Conservation (phyloP, 192 early-diverging fungal genomes). For the Gigaspora rosea region DNA sequence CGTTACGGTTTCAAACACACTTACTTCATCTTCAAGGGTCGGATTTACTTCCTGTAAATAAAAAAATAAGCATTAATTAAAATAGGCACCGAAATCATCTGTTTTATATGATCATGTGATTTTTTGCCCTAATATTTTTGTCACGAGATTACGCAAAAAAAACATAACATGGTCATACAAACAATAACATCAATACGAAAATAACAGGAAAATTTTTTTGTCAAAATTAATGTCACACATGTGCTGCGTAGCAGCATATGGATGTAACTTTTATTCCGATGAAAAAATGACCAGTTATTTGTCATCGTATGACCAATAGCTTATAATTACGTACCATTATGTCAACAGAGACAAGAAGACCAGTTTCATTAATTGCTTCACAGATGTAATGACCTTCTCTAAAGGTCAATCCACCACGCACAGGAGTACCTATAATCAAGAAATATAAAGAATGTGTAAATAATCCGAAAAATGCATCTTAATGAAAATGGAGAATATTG, state of each 20-base stretch:
- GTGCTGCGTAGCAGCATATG: too few species aligned
- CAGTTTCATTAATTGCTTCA: constrained; percentile 87
- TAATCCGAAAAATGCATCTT: too few species aligned
- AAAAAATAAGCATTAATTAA: neutral
- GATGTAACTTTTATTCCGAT: too few species aligned
- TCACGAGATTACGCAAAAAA: too few species aligned
- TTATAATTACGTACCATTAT: constrained; percentile 55
- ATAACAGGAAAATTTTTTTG: too few species aligned
- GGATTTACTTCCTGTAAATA: constrained; percentile 84
- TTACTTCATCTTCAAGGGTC: constrained; percentile 72
- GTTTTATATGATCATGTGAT: too few species aligned
- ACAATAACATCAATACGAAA: too few species aligned
- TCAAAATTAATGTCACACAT: too few species aligned
- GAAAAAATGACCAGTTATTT: too few species aligned
- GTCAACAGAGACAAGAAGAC: constrained; percentile 85
- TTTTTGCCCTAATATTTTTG: too few species aligned
- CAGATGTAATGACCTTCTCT: constrained; percentile 98
- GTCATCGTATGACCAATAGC: too few species aligned
- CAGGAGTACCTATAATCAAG: constrained; percentile 76
- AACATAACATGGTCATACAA: too few species aligned
- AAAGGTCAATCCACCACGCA: constrained; percentile 92
- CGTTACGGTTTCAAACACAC: constrained; percentile 80
- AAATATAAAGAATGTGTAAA: neutral
- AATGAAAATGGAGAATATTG: neutral
- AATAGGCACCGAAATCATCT: neutral